Evolutionary conservation across 768 basidiomycete species (phyloP).

Genomic region (Nevesoporus exiguus): DNA sequence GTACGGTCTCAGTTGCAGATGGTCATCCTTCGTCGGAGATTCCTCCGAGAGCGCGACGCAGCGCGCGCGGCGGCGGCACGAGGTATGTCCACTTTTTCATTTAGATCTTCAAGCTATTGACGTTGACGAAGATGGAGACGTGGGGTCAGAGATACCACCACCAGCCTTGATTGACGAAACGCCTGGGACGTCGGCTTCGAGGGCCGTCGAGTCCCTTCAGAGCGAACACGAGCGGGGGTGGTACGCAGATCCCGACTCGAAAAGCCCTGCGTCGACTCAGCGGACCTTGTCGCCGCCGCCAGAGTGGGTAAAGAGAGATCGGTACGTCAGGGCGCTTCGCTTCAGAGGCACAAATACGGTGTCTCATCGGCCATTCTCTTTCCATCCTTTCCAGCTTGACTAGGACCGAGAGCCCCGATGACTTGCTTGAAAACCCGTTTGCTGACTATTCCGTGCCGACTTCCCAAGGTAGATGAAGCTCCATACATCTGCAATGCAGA

Average conservation of each 20-base stretch:
- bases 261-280: not conserved
- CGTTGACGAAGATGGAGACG: not conserved
- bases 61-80: conserved; percentile 32
- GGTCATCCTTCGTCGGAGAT: conserved; percentile 67
- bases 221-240: not conserved
- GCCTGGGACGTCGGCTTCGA: conserved; percentile 31
- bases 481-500: too few species aligned
- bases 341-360: not conserved
- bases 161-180: conserved; percentile 51
- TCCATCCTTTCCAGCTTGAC: too few species aligned
- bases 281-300: not conserved
- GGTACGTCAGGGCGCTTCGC: not conserved
- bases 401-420: not conserved
- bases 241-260: not conserved
- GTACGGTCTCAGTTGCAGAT: conserved; percentile 75
- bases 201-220: conserved; percentile 51
- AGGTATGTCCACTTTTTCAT: not conserved
- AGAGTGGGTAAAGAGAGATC: not conserved
- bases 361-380: not conserved
- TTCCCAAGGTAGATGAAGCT: too few species aligned
- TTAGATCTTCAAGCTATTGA: not conserved
- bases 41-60: conserved; percentile 46
- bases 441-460: not conserved
- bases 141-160: conserved; percentile 19
- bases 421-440: not conserved